Percentiles rank a stretch among this genome's conserved stretches.
phyloP scores from a whole-genome alignment of 306 rosid genomes.

The Fagus sylvatica region DNA sequence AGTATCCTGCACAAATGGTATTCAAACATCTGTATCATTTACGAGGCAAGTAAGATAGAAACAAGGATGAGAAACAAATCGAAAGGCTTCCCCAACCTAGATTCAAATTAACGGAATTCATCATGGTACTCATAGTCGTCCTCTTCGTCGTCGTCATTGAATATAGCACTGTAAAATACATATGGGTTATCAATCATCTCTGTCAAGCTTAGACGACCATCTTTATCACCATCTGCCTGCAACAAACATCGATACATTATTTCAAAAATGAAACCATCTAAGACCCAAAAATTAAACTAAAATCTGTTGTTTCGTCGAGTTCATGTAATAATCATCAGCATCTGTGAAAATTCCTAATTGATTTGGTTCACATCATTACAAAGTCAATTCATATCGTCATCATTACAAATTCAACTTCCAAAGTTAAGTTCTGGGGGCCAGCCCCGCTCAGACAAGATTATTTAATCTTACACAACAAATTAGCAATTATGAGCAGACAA shows the following conservation, averaged over 20 bases:
- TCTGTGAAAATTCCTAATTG: background rate
- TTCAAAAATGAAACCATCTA: constrained; percentile 11
- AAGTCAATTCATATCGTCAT: background rate
- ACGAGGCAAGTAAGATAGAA: background rate
- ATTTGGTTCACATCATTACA: background rate
- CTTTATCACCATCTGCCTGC: constrained; percentile 93
- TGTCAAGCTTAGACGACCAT: constrained; percentile 72
- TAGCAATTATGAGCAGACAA: background rate
- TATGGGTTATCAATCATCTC: constrained; percentile 98
- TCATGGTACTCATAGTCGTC: constrained; percentile 79
- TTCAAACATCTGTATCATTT: constrained; percentile 1
- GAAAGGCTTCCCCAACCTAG: constrained; percentile 34
- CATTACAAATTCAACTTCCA: background rate
- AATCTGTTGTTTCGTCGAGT: background rate
- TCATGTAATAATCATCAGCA: background rate
- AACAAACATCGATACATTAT: constrained; percentile 22
- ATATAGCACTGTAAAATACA: constrained; percentile 91
- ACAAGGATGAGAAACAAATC: background rate
- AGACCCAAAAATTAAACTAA: background rate
- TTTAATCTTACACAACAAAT: background rate
- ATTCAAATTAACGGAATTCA: constrained; percentile 71
- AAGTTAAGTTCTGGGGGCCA: background rate
- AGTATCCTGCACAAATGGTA: constrained; percentile 37
- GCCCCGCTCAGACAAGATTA: background rate
- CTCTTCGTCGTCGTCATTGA: constrained; percentile 61